These are phyloP conservation scores for Hymenoscyphus fraxineus DNA, from an alignment of 2,329 filamentous ascomycete species.

Conservation along the genomic window DNA sequence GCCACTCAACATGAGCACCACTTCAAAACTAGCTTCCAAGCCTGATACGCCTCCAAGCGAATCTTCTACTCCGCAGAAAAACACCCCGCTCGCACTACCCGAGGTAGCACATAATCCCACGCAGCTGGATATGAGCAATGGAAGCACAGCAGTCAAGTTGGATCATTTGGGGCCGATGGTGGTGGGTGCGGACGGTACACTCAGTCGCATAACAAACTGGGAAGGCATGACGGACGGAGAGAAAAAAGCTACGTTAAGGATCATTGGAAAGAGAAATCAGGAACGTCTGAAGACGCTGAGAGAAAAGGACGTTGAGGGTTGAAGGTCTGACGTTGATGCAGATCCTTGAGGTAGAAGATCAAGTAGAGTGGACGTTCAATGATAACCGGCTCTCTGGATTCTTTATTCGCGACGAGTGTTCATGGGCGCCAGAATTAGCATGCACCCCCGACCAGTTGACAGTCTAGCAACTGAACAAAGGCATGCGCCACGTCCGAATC, in stretches of 20 bases:
- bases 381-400: too few relatives aligned
- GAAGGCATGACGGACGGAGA: conserved; percentile 66
- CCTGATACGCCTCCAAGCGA: background rate
- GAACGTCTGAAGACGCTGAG: conserved; percentile 54
- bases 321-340: background rate
- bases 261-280: conserved; percentile 67
- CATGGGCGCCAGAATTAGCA: too few relatives aligned
- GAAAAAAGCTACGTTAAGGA: conserved; percentile 60
- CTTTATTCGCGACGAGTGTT: too few relatives aligned
- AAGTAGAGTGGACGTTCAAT: too few relatives aligned
- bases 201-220: conserved; percentile 73
- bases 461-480: too few relatives aligned
- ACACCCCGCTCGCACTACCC: conserved; percentile 21
- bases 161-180: conserved; percentile 71
- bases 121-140: conserved; percentile 21
- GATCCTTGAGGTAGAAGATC: too few relatives aligned
- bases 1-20: background rate
- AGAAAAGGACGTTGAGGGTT: conserved; percentile 33
- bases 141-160: conserved; percentile 47
- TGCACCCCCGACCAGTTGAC: too few relatives aligned
- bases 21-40: background rate
- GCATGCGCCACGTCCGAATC: too few relatives aligned
- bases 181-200: conserved; percentile 67
- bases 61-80: conserved; percentile 1
- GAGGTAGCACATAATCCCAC: conserved; percentile 17